Conservation (phyloP, 768 basidiomycete genomes). For the Coprinopsis cinerea region DNA sequence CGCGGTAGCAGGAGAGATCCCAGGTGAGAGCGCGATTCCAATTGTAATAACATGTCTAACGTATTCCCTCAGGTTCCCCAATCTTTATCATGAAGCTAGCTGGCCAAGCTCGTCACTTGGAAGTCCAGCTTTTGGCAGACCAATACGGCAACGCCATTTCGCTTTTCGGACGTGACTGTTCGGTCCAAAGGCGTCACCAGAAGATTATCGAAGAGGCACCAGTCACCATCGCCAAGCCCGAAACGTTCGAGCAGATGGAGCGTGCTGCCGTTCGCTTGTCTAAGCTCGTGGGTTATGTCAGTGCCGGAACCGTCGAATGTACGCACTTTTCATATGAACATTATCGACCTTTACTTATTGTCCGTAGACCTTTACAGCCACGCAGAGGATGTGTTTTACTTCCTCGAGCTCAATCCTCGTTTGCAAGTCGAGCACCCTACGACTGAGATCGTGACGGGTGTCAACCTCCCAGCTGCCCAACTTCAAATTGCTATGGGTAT, state of each 20-base stretch:
- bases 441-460: conserved; percentile 99
- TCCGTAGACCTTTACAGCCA: conserved; percentile 86
- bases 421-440: conserved; percentile 99
- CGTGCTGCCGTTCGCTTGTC: conserved; percentile 98
- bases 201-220: conserved; percentile 99
- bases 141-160: conserved; percentile 99
- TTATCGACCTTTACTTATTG: conserved; percentile 5
- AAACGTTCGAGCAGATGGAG: conserved; percentile 96
- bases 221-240: conserved; percentile 90
- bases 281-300: conserved; percentile 97
- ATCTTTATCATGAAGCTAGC: conserved; percentile 99
- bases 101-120: conserved; percentile 93
- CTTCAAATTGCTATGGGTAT: conserved; percentile 98
- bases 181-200: conserved; percentile 97
- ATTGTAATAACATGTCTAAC: conserved; percentile 5
- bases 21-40: no score
- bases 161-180: conserved; percentile 97
- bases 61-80: conserved; percentile 65
- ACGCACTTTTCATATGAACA: conserved; percentile 23
- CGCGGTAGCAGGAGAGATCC: conserved; percentile 94
- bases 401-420: conserved; percentile 98
- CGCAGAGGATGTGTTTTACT: conserved; percentile 90
- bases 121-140: conserved; percentile 97
- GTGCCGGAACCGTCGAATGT: conserved; percentile 98
- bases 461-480: conserved; percentile 96